Base-by-base conservation (phyloP, 2,329 filamentous ascomycete species). In the Geosmithia putterillii region DNA sequence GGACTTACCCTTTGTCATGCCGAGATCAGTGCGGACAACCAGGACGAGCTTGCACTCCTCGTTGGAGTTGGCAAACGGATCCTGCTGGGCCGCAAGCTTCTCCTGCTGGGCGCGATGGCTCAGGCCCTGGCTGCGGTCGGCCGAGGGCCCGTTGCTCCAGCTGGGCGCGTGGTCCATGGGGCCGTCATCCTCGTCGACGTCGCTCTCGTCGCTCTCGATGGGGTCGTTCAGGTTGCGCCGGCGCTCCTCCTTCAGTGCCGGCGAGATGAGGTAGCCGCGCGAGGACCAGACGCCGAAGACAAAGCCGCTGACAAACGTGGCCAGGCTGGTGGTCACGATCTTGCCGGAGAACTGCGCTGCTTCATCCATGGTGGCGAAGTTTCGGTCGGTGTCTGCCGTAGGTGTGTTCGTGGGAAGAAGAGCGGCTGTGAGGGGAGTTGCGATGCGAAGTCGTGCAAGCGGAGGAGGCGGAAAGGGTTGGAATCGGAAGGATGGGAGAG, bases 11-110 rank as follows among this genome's bases (percentile, higher is more conserved):
- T 95, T 96, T 9, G 85, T 92, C 92, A 98, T 98, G 54, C 90
- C 90, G 54, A 98, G 64, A 66, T 98, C 92, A 17, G 87, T 95
- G 57, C 92, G 71, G 44, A 96, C 90, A 4, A 95, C 86, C 28
- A 98, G 69, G 14, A 95, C 86, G 45, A 96, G 71, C 67, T 96
- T 96, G 69, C 90, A 95, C 62, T 95, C 89, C 63, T 95, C 89
- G 20, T 67, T 71, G 35, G 51, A 57, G 20, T 61, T 53, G 50
- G 66, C 54, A 9, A 17, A 28, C 5, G 65, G 64, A 55, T 66
- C 67, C 45, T 59, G 66, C 48, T 60, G 67, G 28, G 41, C 41
- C 15, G 45, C 50, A n/a, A n/a, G n/a, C n/a, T n/a, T n/a, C 48
- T 60, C 67, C 28, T 42, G 40, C n/a, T 43, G 50, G 42, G 55